These are phyloP conservation scores for Centrapalus pauciflorus DNA, from an alignment of 129 eudicot species.

Conservation along the genomic window DNA sequence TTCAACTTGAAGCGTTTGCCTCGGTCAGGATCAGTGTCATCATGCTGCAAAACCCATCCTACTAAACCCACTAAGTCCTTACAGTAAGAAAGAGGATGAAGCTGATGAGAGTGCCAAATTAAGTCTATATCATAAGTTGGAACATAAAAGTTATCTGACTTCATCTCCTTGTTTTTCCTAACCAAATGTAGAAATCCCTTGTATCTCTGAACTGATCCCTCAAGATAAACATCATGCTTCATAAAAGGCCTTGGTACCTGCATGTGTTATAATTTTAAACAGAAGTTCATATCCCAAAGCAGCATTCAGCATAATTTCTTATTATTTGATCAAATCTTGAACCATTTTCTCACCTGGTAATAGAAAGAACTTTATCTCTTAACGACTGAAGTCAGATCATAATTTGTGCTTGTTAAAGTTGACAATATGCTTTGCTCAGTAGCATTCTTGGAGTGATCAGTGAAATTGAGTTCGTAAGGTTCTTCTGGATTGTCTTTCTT, in stretches of 20 bases:
- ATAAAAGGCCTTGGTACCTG: slow-evolving; percentile 16
- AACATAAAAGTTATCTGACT: slow-evolving; percentile 4
- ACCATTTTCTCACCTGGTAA: no score
- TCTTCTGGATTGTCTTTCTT: no score
- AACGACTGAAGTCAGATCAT: no score
- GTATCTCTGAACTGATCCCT: slow-evolving; percentile 19
- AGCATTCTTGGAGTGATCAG: no score
- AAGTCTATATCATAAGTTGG: slow-evolving; percentile 28
- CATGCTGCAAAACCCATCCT: slow-evolving; percentile 15
- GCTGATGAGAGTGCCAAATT: slow-evolving; percentile 28
- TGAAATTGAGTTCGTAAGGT: no score
- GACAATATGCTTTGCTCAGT: no score
- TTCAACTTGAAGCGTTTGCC: slow-evolving; percentile 1
- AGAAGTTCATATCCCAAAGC: no score
- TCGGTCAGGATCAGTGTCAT: slow-evolving; percentile 24
- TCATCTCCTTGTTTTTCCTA: slow-evolving; percentile 1
- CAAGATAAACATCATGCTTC: slow-evolving; percentile 6
- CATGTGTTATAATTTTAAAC: no score
- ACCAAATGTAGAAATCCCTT: slow-evolving; percentile 28
- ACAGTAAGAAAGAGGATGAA: slow-evolving; percentile 13
- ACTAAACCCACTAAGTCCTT: not conserved
- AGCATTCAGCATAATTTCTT: no score
- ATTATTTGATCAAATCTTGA: no score
- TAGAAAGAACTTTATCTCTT: no score
- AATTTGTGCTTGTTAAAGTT: no score